phyloP scores from a whole-genome alignment of 1,284 basidiomycete genomes.

The Anthracocystis panici-leucophaei region DNA sequence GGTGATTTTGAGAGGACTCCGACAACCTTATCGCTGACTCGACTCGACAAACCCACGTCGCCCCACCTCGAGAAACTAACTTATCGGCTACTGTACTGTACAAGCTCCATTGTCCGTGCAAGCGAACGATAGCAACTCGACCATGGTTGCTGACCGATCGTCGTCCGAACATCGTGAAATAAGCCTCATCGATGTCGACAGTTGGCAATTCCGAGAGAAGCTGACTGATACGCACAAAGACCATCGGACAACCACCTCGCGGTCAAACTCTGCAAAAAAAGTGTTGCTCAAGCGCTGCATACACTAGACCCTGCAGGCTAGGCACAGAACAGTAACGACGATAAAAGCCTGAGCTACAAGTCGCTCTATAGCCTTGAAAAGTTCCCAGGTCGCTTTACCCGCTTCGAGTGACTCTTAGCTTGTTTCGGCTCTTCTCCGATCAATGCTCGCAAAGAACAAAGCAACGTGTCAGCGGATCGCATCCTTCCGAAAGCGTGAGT shows the following conservation, averaged over 20 bases:
- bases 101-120: neutral
- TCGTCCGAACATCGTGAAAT: neutral
- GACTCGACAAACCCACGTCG: neutral
- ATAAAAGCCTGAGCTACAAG: no score
- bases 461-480: neutral
- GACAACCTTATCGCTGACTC: neutral
- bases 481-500: neutral
- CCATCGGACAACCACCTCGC: neutral
- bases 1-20: neutral
- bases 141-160: constrained; percentile 9
- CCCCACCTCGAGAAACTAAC: neutral
- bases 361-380: no score
- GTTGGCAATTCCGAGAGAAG: neutral
- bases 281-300: neutral
- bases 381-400: no score
- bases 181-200: neutral
- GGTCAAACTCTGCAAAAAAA: neutral
- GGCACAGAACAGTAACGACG: neutral
- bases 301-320: constrained; percentile 1
- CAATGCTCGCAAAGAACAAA: neutral
- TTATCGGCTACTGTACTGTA: neutral
- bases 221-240: neutral
- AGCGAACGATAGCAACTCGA: neutral
- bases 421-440: neutral
- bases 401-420: neutral